Conservation (phyloP, 139 green algal species). For the Micractinium sp. region DNA sequence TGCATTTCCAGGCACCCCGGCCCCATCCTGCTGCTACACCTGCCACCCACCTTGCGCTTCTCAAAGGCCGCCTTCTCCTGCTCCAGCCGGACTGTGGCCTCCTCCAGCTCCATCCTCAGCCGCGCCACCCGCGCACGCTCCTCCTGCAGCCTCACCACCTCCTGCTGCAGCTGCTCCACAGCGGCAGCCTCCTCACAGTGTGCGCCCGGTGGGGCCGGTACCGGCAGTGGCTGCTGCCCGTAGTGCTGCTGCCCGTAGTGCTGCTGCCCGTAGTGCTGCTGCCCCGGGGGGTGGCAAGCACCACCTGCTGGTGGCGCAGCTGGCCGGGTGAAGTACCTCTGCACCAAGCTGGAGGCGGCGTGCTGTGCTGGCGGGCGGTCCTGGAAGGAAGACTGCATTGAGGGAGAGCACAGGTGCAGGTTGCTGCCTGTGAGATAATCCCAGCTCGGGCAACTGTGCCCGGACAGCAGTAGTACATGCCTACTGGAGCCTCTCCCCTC, state of each 20-base stretch:
- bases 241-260: neutral
- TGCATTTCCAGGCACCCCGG: neutral
- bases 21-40: neutral
- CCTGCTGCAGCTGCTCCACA: slow-evolving; percentile 40
- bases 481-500: too few species aligned
- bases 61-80: slow-evolving; percentile 69
- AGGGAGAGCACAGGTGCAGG: neutral
- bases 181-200: neutral
- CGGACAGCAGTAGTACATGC: neutral
- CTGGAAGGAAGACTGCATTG: neutral
- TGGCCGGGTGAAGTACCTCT: neutral
- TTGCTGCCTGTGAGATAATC: neutral
- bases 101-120: slow-evolving; percentile 72
- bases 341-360: neutral
- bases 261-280: neutral
- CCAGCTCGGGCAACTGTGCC: neutral
- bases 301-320: neutral
- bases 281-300: too few species aligned
- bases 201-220: neutral
- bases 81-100: slow-evolving; percentile 60
- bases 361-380: neutral
- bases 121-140: slow-evolving; percentile 52
- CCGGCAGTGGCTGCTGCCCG: neutral
- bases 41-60: slow-evolving; percentile 59
- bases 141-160: slow-evolving; percentile 25